phyloP scores from a whole-genome alignment of 805 yeast genomes.

The Ogataea haglerorum region DNA sequence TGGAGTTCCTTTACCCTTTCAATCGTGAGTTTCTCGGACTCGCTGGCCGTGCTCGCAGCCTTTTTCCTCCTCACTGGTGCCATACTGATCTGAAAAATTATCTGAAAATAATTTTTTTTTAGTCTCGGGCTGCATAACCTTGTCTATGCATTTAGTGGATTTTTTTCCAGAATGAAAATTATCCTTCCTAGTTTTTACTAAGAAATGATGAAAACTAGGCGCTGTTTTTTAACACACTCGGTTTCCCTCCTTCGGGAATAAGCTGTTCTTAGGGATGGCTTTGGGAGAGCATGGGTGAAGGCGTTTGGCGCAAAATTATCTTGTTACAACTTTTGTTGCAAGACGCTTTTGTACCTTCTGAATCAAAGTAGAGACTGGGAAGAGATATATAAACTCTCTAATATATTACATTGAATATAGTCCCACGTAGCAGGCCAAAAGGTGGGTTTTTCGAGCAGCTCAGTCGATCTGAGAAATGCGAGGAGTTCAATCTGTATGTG shows the following conservation, averaged over 20 bases:
- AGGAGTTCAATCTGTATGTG: conserved; percentile 24
- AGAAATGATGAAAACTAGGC: conserved; percentile 61
- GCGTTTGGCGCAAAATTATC: conserved; percentile 35
- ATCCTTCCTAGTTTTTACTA: conserved; percentile 67
- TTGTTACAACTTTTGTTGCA: conserved; percentile 30
- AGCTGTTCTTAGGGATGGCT: conserved; percentile 14
- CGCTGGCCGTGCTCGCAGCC: neutral
- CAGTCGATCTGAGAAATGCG: conserved; percentile 3
- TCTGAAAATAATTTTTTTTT: conserved; percentile 1
- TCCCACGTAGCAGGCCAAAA: conserved; percentile 17
- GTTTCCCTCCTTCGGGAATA: conserved; percentile 25
- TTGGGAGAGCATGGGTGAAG: conserved; percentile 31
- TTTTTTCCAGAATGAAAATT: conserved; percentile 16
- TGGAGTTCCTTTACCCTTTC: conserved; percentile 25
- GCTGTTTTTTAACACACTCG: conserved; percentile 37
- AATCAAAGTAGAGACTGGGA: conserved; percentile 19
- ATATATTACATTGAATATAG: conserved; percentile 5
- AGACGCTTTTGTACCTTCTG: conserved; percentile 35
- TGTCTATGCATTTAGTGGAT: neutral
- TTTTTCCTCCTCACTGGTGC: conserved; percentile 6
- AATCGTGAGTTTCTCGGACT: conserved; percentile 13
- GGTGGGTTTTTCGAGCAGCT: conserved; percentile 22
- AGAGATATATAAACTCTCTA: conserved; percentile 4
- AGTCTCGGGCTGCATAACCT: conserved; percentile 9
- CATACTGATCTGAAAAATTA: conserved; percentile 7